A percentile compares a stretch with the other conserved stretches of the same genome.
Evolutionary conservation across 2,329 filamentous ascomycete species (phyloP).

Genomic region (Whalleya microplaca): DNA sequence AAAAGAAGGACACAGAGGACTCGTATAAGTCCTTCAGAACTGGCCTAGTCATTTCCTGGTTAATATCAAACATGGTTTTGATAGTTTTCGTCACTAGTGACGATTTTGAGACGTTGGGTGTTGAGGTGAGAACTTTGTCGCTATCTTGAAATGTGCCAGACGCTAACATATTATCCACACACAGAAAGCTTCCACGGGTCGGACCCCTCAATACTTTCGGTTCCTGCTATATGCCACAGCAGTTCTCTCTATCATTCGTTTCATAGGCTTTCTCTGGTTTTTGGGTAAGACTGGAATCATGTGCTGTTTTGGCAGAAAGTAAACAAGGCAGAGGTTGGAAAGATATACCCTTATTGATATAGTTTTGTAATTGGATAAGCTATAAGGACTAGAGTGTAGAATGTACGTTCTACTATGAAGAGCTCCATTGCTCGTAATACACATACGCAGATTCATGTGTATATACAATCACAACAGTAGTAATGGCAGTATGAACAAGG

Average conservation of each 20-base stretch:
- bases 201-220: slow-evolving; percentile 86
- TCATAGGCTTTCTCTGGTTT: slow-evolving; percentile 89
- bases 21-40: slow-evolving; percentile 99
- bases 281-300: slow-evolving; percentile 87
- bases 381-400: too few species aligned
- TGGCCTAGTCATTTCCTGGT: slow-evolving; percentile 84
- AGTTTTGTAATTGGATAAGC: too few species aligned
- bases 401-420: too few species aligned
- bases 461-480: too few species aligned
- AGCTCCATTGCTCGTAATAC: too few species aligned
- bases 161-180: slow-evolving; percentile 11
- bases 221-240: slow-evolving; percentile 86
- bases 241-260: slow-evolving; percentile 77
- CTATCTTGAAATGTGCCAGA: slow-evolving; percentile 1
- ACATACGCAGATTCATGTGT: too few species aligned
- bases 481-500: too few species aligned
- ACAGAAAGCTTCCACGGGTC: slow-evolving; percentile 64
- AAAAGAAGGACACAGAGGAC: slow-evolving; percentile 89
- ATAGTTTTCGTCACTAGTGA: slow-evolving; percentile 85
- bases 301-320: slow-evolving; percentile 86
- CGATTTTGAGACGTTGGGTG: slow-evolving; percentile 78
- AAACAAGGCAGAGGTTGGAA: slow-evolving; percentile 32
- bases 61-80: slow-evolving; percentile 85
- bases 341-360: too few species aligned
- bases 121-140: slow-evolving; percentile 66